Evolutionary conservation across 108 stramenopile genomes (phyloP), one percentile per base, ranked within the genome.

Genomic region (Nitzschia palea): DNA sequence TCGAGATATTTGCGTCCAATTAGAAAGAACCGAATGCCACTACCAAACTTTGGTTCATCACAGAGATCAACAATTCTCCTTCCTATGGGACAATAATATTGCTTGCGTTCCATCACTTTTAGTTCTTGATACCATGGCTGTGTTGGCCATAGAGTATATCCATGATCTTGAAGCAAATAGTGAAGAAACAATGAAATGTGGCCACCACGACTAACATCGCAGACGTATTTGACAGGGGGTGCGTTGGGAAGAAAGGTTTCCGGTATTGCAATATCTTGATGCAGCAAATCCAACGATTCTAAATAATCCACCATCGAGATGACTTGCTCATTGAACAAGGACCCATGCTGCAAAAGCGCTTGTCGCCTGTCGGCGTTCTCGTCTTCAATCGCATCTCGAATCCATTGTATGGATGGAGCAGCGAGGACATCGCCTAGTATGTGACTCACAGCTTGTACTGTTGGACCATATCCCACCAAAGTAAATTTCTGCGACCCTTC

Each of bases 121-220:
- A 20, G 47, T 48, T 81, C 84, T 42, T 76, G 32, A 61, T 79
- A 85, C 80, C 84, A 85, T 50, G 64, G 73, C 61, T 85, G 84
- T 10, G 43, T 67, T 10, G 84, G 80, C 66, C 66, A 78, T 29
- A 47, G 26, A 0, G 34, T 12, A 60, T 69, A 85, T 0, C 48
- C 37, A 44, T 55, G 17, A 3, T 55, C 37, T 47, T 58, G 31
- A 25, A 54, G 9, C 40, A 81, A 56, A 55, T 73, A 64, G 22
- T 40, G 33, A 26, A 70, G 33, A 31, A 62, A 81, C 29, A 76
- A n/a, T 1, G 68, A 62, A 23, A 55, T 20, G 54, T 85, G 80
- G 3, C 84, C 84, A 1, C 70, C 61, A 22, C 78, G 73, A 12
- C 62, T 54, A 45, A 69, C 76, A 63, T 79, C 74, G 27, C 72